These are phyloP conservation scores for Orbilia brochopaga DNA, from an alignment of 2,329 filamentous ascomycete genomes.

Conservation along the genomic window DNA sequence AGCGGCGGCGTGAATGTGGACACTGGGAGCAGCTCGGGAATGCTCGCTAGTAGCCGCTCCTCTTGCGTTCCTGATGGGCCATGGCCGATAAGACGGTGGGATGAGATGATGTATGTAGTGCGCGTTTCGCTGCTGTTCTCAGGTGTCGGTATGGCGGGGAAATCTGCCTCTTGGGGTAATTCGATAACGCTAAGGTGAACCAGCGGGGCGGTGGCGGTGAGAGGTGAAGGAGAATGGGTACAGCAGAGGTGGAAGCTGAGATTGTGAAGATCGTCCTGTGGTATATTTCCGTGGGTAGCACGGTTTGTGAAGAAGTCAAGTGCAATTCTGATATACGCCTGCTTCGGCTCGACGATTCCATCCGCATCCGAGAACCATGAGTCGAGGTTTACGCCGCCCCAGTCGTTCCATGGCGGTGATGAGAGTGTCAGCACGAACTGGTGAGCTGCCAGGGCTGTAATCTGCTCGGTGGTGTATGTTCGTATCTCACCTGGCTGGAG, in stretches of 20 bases:
- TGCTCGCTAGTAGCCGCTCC: slow-evolving; percentile 30
- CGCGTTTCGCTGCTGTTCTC: slow-evolving; percentile 2
- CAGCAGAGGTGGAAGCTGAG: slow-evolving; percentile 25
- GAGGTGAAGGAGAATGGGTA: slow-evolving; percentile 2
- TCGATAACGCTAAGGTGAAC: slow-evolving; percentile 30
- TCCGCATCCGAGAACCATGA: slow-evolving; percentile 42
- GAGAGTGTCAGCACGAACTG: slow-evolving; percentile 29
- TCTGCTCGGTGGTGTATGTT: slow-evolving; percentile 15
- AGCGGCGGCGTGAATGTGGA: slow-evolving; percentile 42
- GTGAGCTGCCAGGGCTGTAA: slow-evolving; percentile 17
- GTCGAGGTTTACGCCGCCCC: slow-evolving; percentile 45
- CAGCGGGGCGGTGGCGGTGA: slow-evolving; percentile 9
- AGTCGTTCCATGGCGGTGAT: slow-evolving; percentile 35
- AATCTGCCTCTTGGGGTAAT: slow-evolving; percentile 30
- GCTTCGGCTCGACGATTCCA: slow-evolving; percentile 28
- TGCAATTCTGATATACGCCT: slow-evolving; percentile 25
- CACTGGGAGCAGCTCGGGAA: slow-evolving; percentile 38
- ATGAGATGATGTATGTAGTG: slow-evolving; percentile 47
- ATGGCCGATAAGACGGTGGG: slow-evolving; percentile 37
- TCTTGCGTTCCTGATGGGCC: slow-evolving; percentile 45
- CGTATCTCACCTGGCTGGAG: slow-evolving; percentile 18
- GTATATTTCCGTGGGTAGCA: neutral
- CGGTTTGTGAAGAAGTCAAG: slow-evolving; percentile 17
- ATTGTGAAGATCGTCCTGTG: neutral
- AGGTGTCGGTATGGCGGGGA: slow-evolving; percentile 10